Evolutionary conservation across 768 basidiomycete genomes (phyloP), one percentile per base, ranked within the genome.

Genomic region (Agrocybe praecox): DNA sequence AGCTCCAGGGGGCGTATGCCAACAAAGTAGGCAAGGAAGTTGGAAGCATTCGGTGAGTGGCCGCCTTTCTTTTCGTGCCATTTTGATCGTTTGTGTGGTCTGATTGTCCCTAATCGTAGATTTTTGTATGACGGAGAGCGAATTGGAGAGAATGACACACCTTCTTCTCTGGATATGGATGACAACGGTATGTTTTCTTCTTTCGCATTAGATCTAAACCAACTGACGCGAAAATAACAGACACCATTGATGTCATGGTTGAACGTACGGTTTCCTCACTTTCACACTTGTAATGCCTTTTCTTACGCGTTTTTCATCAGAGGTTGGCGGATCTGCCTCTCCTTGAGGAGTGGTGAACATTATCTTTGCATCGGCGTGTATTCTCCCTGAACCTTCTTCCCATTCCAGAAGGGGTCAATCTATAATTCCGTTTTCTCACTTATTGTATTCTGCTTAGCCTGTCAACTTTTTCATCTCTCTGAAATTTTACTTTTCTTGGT

Each of bases 241-340:
- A 98, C 70, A 87, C 93, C 7, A 94, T 98, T 74, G 95, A 98
- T 80, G 95, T 96, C 60, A 92, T 95, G 89, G 90, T 96, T 57
- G 94, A 96, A 77, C 94, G 94, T 96, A 56, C 44, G 59, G 56
- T 32, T 40, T 6, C 14, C 36, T 40, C 5, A 6, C 36, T 56
- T 42, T 40, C 42, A 26, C 19, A 29, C 5, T 29, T 29, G 26
- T 49, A 55, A 32, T 43, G 22, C 40, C 49, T 24, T 9, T 36
- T n/a, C 19, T 42, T n/a, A 5, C 9, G n/a, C 52, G 51, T 58
- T 62, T 29, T 59, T 48, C 49, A 46, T 49, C 66, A 80, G 77
- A 80, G 78, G 78, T 81, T 64, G 80, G 80, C 67, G 80, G 80
- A 33, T 72, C 65, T 36, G 63, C 46, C 24, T 48, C 44, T 50